Base-by-base conservation (phyloP, 805 yeast genomes). In the Ogataea ganodermae region DNA sequence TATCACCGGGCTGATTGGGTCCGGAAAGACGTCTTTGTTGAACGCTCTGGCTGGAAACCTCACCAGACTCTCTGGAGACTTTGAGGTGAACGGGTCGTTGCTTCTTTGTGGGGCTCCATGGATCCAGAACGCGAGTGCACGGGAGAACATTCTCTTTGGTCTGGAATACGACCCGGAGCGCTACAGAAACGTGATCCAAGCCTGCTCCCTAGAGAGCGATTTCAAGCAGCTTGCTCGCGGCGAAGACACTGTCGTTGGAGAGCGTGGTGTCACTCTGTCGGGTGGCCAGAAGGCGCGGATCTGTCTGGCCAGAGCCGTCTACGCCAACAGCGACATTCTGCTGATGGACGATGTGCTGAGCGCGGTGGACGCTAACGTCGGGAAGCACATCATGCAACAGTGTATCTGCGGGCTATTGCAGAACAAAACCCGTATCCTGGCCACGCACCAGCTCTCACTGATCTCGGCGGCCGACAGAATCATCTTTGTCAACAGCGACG, bases 211-310 rank as follows among this genome's bases (percentile, higher is more conserved):
- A 49, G 72, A 73, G 32, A 78, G 76, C 35, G 96, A 88, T 65
- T 69, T 88, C 49, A 76, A 76, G 3, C 71, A 78, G 22, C 66
- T 88, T 24, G 86, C 86, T 8, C 86, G 80, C 17, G 92, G 92
- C 32, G 95, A 88, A 59, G 56, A 61, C 39, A 86, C 95, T 1
- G 85, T 83, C 63, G 85, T 88, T 55, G 96, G 96, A 52, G 95
- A 88, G 63, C 75, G 88, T 62, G 96, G 96, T 58, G 81, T 88
- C 41, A 86, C 90, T 0, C 66, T 88, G 30, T 84, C 91, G 4
- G 96, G 96, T 50, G 96, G 96, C 44, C 96, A 88, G 65, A 88
- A 87, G 70, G 91, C 95, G 0, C 76, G 95, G 63, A 77, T 88
- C 44, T 80, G 81, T 59, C 68, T 88, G 50, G 96, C 96, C 3